Conservation (phyloP, 805 yeast species). For the Lachancea nothofagi region DNA sequence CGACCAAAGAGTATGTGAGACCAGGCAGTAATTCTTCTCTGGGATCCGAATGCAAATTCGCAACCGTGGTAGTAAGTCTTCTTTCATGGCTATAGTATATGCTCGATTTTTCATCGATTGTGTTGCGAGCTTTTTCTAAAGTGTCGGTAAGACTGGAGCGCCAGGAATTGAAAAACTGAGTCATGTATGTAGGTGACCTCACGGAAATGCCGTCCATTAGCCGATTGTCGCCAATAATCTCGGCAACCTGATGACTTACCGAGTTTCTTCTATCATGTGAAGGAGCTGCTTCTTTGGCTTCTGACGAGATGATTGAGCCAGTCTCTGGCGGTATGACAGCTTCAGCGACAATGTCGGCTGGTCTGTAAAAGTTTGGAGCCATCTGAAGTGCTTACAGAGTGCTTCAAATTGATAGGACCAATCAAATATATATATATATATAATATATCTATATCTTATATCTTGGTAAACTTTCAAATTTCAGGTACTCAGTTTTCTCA, state of each 20-base stretch:
- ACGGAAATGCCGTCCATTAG: constrained; percentile 28
- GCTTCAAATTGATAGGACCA: background rate
- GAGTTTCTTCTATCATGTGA: constrained; percentile 9
- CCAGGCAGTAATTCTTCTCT: constrained; percentile 56
- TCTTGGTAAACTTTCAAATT: no score
- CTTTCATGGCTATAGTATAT: constrained; percentile 46
- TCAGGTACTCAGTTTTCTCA: no score
- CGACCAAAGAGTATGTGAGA: constrained; percentile 48
- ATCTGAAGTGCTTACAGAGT: no score
- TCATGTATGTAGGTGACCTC: constrained; percentile 23
- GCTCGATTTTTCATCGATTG: constrained; percentile 40
- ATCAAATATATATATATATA: no score
- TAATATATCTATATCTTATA: no score
- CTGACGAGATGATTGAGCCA: constrained; percentile 18
- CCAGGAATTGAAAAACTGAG: constrained; percentile 12
- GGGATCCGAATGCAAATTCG: constrained; percentile 47
- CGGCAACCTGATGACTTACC: constrained; percentile 7
- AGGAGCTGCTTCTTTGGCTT: constrained; percentile 17
- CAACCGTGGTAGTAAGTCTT: constrained; percentile 45
- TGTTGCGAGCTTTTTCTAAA: constrained; percentile 22
- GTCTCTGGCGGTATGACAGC: constrained; percentile 22
- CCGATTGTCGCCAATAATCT: constrained; percentile 20
- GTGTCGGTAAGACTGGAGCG: constrained; percentile 15
- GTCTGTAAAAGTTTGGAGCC: constrained; percentile 23
- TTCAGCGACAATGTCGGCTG: constrained; percentile 23